Evolutionary conservation across 2,329 filamentous ascomycete genomes (phyloP).

Genomic region (Nemania abortiva): DNA sequence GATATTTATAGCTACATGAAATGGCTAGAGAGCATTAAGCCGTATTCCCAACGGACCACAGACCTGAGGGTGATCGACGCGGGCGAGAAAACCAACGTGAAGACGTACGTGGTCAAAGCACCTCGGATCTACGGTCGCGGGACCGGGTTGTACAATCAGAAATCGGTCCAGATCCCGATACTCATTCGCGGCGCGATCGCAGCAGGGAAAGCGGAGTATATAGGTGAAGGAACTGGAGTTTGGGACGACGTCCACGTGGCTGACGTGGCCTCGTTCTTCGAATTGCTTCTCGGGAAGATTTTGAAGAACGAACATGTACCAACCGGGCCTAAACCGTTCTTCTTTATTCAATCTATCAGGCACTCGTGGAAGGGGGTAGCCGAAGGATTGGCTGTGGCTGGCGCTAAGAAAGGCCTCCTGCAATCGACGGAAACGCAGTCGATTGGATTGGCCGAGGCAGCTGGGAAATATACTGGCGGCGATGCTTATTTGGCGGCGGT

Average conservation of each 20-base stretch:
- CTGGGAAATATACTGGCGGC: background rate
- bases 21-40: constrained; percentile 11
- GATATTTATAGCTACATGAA: constrained; percentile 22
- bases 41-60: constrained; percentile 17
- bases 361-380: constrained; percentile 9
- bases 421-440: background rate
- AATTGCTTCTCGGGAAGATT: constrained; percentile 15
- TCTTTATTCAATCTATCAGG: constrained; percentile 12
- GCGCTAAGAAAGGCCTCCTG: background rate
- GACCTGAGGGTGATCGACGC: constrained; percentile 16
- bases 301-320: constrained; percentile 9
- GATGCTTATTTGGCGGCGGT: background rate
- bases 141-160: background rate
- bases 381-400: background rate
- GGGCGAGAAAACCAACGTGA: constrained; percentile 9
- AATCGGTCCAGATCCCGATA: constrained; percentile 3
- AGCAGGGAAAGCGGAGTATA: constrained; percentile 4
- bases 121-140: constrained; percentile 15
- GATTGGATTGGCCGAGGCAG: background rate
- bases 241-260: constrained; percentile 18
- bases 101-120: constrained; percentile 13
- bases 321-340: constrained; percentile 5
- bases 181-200: background rate
- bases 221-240: constrained; percentile 2
- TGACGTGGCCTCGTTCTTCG: constrained; percentile 6